Evolutionary conservation across 306 rosid genomes (phyloP), one percentile per base, ranked within the genome.

Genomic region (Gillenia trifoliata): DNA sequence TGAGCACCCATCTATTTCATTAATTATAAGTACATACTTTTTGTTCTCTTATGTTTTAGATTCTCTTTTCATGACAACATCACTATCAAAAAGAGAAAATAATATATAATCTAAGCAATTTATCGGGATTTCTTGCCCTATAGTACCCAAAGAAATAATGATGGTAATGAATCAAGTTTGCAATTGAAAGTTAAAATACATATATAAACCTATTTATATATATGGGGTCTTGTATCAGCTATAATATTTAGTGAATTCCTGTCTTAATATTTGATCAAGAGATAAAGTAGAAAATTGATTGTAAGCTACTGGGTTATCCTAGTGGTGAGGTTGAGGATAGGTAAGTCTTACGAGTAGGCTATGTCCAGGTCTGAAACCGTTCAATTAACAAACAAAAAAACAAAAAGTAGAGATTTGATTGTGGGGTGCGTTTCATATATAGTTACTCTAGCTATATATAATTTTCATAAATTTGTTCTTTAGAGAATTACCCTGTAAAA

Each of bases 41-140:
- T 11, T 17, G 23, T 4, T 7, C 36, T 17, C 30, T 11, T 28
- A 52, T 1, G 15, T n/a, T 20, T 36, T 43, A 50, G 28, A 6
- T 68, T 70, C 64, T 54, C 34, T 70, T 70, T 70, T 60, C 59
- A 25, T 59, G n/a, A 25, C 26, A 34, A 59, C 6, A 16, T 62
- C 66, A 6, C 66, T 8, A 62, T 17, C 38, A 16, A 62, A 22
- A 59, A 16, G 16, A 6, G 20, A 59, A 59, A 22, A 6, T 1
- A 55, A 20, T n/a, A 55, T 2, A n/a, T 55, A 10, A 55, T 50
- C 23, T 10, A 55, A 22, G 23, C 2, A 55, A 55, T 23, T 55
- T 55, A 8, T n/a, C 1, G 61, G 25, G 29, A 5, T 2, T 59
- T 26, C 64, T 59, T 59, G 30, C 64, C 8, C 17, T 26, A 26